Conservation (phyloP, 257 asterid genomes). For the Schizonepeta tenuifolia region DNA sequence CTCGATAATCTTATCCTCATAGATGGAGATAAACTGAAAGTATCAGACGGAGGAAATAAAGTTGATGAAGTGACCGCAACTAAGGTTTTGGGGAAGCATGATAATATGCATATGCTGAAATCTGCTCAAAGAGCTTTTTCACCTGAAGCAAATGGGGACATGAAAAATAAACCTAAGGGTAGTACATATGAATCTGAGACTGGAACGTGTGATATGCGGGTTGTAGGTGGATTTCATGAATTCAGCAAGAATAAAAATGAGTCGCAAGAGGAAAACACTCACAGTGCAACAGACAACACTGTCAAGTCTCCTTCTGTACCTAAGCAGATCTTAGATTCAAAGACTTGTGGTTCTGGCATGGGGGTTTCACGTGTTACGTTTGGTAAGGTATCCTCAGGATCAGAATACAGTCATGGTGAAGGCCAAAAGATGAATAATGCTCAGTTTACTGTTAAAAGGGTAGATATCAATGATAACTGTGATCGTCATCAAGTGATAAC, state of each 20-base stretch:
- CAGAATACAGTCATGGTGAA: conserved; percentile 32
- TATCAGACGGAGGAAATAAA: conserved; percentile 34
- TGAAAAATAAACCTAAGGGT: conserved; percentile 35
- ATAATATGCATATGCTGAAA: conserved; percentile 35
- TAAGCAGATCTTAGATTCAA: conserved; percentile 38
- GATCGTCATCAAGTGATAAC: conserved; percentile 37
- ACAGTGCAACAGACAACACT: conserved; percentile 25
- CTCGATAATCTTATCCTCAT: conserved; percentile 26
- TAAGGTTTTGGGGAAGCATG: conserved; percentile 38
- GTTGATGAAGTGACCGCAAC: conserved; percentile 33
- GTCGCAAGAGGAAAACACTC: conserved; percentile 33
- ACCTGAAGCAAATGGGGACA: conserved; percentile 37
- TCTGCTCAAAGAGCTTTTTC: conserved; percentile 38
- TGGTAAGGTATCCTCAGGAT: conserved; percentile 37
- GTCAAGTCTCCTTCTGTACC: conserved; percentile 31
- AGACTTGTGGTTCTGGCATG: conserved; percentile 38
- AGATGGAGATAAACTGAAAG: conserved; percentile 41
- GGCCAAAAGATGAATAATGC: conserved; percentile 33
- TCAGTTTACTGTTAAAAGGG: conserved; percentile 44
- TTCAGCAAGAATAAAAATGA: conserved; percentile 40
- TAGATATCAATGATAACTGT: conserved; percentile 38
- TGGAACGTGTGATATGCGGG: conserved; percentile 32
- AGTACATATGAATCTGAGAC: conserved; percentile 37
- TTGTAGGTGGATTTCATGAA: conserved; percentile 41
- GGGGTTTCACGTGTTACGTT: conserved; percentile 34